Conservation (phyloP, 768 basidiomycete genomes). For the Suillus cothurnatus region DNA sequence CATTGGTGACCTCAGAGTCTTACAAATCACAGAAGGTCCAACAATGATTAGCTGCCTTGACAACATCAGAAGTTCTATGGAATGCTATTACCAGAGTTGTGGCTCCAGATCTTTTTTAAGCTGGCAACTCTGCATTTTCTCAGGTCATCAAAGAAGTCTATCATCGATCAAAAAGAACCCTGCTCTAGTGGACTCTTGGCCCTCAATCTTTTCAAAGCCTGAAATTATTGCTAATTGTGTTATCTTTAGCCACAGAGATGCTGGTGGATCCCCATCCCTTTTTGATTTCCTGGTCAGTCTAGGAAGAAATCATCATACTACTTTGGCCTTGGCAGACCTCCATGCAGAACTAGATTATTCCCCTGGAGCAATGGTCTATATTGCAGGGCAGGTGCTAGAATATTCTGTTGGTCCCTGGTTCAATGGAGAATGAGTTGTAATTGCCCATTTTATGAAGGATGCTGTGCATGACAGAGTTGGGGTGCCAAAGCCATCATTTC, state of each 20-base stretch:
- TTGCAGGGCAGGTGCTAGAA: constrained; percentile 12
- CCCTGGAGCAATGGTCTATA: constrained; percentile 21
- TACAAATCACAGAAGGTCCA: background rate
- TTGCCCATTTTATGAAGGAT: constrained; percentile 15
- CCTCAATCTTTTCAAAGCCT: constrained; percentile 3
- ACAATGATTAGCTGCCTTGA: background rate
- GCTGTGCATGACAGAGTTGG: constrained; percentile 10
- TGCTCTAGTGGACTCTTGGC: background rate
- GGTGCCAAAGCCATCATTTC: constrained; percentile 1
- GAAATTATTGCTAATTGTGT: constrained; percentile 1
- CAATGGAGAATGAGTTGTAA: background rate
- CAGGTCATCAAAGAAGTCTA: background rate
- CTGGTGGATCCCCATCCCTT: background rate
- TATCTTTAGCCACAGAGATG: constrained; percentile 2
- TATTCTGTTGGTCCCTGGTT: background rate
- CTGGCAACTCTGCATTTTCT: background rate
- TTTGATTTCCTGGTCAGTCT: background rate
- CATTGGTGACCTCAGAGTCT: background rate
- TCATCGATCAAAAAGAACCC: background rate
- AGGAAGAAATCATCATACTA: background rate
- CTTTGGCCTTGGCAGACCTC: background rate
- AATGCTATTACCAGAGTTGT: background rate
- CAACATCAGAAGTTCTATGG: background rate
- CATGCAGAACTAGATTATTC: background rate
- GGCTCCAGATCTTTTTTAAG: background rate